These are phyloP conservation scores for Barnettozyma vustinii DNA, from an alignment of 805 yeast species.

Conservation along the genomic window DNA sequence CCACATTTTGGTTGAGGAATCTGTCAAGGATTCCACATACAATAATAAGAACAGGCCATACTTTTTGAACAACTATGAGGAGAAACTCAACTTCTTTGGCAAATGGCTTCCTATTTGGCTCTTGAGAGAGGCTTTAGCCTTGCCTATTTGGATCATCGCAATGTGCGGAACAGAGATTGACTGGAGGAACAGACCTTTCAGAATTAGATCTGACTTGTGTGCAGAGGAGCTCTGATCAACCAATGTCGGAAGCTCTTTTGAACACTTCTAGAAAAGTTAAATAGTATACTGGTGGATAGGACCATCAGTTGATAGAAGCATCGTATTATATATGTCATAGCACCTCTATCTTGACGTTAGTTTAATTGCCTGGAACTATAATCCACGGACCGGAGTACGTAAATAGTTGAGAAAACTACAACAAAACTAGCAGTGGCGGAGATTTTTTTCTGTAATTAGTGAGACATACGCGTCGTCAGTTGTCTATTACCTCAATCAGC, in stretches of 20 bases:
- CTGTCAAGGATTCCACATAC: slow-evolving; percentile 17
- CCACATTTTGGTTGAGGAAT: slow-evolving; percentile 33
- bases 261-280: background rate
- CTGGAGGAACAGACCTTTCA: slow-evolving; percentile 76
- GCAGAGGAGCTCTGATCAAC: slow-evolving; percentile 52
- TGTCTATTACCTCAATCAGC: background rate
- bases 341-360: background rate
- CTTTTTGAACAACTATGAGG: slow-evolving; percentile 24
- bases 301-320: background rate
- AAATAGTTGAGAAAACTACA: no score
- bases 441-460: no score
- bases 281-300: background rate
- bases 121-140: slow-evolving; percentile 64
- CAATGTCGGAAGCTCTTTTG: background rate
- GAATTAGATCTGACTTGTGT: slow-evolving; percentile 64
- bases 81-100: slow-evolving; percentile 14
- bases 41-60: slow-evolving; percentile 20
- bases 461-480: background rate
- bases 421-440: no score
- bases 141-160: slow-evolving; percentile 81
- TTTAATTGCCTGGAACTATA: no score
- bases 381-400: no score
- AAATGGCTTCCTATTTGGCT: slow-evolving; percentile 49
- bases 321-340: background rate
- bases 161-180: slow-evolving; percentile 72